phyloP scores from a whole-genome alignment of 208 protist genomes.

The Leishmania lainsoni region DNA sequence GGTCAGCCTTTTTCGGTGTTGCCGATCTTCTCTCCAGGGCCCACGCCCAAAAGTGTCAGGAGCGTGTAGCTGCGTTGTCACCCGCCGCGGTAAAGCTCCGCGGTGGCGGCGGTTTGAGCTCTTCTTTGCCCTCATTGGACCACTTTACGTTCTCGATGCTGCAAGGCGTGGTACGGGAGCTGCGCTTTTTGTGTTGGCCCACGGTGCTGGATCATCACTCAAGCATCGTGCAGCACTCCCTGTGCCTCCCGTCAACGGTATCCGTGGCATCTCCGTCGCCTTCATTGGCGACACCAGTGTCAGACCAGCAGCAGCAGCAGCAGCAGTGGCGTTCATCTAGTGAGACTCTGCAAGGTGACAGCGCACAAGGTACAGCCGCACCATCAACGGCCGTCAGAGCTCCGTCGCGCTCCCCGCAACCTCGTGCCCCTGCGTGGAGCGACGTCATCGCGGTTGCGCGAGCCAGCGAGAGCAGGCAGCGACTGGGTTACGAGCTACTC shows the following conservation, averaged over 20 bases:
- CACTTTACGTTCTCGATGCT: not conserved
- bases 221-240: conserved; percentile 33
- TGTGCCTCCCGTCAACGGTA: conserved; percentile 18
- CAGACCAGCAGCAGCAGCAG: not conserved
- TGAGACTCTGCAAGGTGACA: not conserved
- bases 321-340: not conserved
- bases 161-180: conserved; percentile 24
- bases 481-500: conserved; percentile 54
- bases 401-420: not conserved
- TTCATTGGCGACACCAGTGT: not conserved
- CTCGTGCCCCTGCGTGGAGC: conserved; percentile 15
- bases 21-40: not conserved
- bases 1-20: conserved; percentile 1
- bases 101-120: not conserved
- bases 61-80: not conserved
- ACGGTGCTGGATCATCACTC: conserved; percentile 44
- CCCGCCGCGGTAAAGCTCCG: not conserved
- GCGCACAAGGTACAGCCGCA: not conserved
- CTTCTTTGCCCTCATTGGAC: not conserved
- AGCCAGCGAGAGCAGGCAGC: conserved; percentile 43
- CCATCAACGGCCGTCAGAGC: not conserved
- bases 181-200: conserved; percentile 59
- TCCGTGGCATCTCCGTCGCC: not conserved
- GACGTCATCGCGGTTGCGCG: conserved; percentile 39
- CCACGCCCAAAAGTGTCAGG: not conserved